Evolutionary conservation across 225 moss, liverwort and hornwort species (phyloP).

Genomic region (Pseudoscleropodium purum): DNA sequence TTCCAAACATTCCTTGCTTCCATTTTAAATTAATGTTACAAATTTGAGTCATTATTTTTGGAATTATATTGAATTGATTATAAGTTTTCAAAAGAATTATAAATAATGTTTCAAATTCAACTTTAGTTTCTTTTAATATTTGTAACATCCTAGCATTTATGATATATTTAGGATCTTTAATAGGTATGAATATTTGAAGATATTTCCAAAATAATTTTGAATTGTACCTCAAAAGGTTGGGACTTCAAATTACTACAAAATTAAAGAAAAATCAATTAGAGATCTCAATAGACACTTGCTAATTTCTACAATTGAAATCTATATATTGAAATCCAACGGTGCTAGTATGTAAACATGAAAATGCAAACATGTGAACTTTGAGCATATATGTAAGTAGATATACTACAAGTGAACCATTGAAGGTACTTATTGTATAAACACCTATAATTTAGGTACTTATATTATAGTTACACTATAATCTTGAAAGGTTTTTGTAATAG

Average conservation of each 20-base stretch:
- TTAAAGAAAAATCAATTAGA: background rate
- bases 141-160: background rate
- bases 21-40: background rate
- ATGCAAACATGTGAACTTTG: too few species aligned
- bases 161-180: background rate
- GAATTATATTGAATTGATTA: background rate
- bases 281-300: background rate
- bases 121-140: background rate
- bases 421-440: too few species aligned
- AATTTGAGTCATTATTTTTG: background rate
- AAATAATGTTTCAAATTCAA: background rate
- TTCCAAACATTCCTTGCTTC: rapidly evolving
- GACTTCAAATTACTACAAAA: background rate
- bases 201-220: background rate
- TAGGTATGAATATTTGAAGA: background rate
- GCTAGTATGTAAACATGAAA: too few species aligned
- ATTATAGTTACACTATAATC: too few species aligned
- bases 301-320: background rate
- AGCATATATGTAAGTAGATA: too few species aligned
- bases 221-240: background rate
- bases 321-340: too few species aligned
- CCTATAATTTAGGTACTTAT: too few species aligned
- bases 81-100: background rate
- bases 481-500: too few species aligned
- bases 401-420: too few species aligned